Evolutionary conservation across 2,329 filamentous ascomycete genomes (phyloP).

Genomic region (Parastagonospora avenae): DNA sequence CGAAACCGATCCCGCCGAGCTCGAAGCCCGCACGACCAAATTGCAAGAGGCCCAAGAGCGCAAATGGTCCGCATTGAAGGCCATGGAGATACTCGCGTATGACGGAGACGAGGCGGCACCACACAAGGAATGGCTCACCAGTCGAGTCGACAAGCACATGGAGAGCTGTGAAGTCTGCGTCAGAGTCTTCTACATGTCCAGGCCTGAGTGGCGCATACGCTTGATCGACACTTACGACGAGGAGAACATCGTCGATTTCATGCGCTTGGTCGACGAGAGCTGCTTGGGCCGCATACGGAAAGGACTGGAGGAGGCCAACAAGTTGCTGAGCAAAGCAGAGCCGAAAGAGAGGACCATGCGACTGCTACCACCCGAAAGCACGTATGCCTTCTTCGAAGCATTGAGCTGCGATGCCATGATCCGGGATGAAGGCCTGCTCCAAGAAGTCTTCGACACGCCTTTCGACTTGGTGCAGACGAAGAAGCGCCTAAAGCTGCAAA

Average conservation of each 20-base stretch:
- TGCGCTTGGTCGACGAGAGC: constrained; percentile 52
- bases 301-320: constrained; percentile 50
- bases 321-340: constrained; percentile 51
- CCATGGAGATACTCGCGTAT: constrained; percentile 54
- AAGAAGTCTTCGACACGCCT: constrained; percentile 75
- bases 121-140: constrained; percentile 49
- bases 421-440: constrained; percentile 58
- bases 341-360: constrained; percentile 57
- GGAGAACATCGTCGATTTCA: constrained; percentile 52
- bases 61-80: constrained; percentile 49
- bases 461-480: constrained; percentile 81
- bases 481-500: constrained; percentile 75
- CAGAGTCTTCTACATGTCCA: constrained; percentile 53
- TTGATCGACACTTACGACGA: constrained; percentile 52
- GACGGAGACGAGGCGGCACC: constrained; percentile 53
- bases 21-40: constrained; percentile 35
- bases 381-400: constrained; percentile 85
- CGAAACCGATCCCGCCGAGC: constrained; percentile 34
- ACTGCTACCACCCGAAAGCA: constrained; percentile 62
- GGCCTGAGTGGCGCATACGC: constrained; percentile 47
- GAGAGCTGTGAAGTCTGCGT: constrained; percentile 57
- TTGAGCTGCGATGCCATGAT: constrained; percentile 84
- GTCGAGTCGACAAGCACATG: constrained; percentile 50
- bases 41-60: constrained; percentile 48
- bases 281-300: constrained; percentile 51